phyloP scores from a whole-genome alignment of 2,329 filamentous ascomycete genomes.

The Botrytis galanthina region DNA sequence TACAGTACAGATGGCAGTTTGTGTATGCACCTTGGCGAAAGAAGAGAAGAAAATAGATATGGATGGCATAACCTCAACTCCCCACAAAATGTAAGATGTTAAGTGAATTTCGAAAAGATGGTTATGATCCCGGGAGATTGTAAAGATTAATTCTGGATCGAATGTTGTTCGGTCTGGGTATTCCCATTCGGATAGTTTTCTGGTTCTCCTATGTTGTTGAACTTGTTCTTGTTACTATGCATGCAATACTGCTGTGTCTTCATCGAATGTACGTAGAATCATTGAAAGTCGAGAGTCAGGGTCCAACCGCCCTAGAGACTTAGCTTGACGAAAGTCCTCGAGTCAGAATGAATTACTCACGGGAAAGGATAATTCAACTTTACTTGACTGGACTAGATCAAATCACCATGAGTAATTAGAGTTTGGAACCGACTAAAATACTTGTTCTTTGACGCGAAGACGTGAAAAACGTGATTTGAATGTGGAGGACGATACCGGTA shows the following conservation, averaged over 20 bases:
- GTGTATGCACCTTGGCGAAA: constrained; percentile 3
- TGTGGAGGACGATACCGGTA: not conserved
- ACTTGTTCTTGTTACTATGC: not conserved
- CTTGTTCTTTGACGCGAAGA: not conserved
- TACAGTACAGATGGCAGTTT: not conserved
- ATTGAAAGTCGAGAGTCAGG: not conserved
- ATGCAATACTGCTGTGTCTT: constrained; percentile 4
- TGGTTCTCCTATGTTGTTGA: not conserved
- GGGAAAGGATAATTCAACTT: not conserved
- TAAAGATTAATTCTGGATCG: not conserved
- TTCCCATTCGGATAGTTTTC: constrained; percentile 1
- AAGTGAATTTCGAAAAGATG: not conserved
- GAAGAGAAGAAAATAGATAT: not conserved
- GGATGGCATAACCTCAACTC: not conserved
- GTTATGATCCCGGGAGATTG: not conserved
- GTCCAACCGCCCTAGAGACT: constrained; percentile 1
- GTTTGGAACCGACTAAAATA: not conserved
- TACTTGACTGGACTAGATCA: not conserved
- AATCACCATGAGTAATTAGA: not conserved
- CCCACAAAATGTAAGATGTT: not conserved
- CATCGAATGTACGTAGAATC: constrained; percentile 3
- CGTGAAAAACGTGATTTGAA: not conserved
- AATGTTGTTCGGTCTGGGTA: not conserved
- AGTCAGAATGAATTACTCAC: not conserved
- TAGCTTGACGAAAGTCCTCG: not conserved